phyloP scores from a whole-genome alignment of 2,329 filamentous ascomycete genomes.

The Pseudohalonectria lignicola region DNA sequence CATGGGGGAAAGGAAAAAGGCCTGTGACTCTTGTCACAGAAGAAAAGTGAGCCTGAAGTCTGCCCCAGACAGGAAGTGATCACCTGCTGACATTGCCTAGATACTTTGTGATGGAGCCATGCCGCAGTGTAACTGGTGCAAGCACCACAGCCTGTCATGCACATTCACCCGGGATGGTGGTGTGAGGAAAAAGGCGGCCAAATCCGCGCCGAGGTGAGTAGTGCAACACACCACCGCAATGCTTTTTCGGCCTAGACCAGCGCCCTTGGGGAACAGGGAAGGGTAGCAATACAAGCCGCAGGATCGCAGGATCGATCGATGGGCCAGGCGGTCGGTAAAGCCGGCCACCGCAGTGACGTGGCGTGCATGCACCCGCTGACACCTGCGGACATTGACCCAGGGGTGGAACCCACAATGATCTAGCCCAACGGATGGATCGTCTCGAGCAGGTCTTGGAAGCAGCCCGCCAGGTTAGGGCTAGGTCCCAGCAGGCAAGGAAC shows the following conservation, averaged over 20 bases:
- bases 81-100: neutral
- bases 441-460: conserved; percentile 3
- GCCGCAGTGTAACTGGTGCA: conserved; percentile 8
- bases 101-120: conserved; percentile 7
- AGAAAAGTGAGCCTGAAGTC: conserved; percentile 4
- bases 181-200: conserved; percentile 2
- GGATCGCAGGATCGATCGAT: too few relatives aligned
- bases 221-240: neutral
- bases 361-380: too few relatives aligned
- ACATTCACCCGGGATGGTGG: conserved; percentile 2
- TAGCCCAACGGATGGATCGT: conserved; percentile 1
- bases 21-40: conserved; percentile 9
- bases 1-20: conserved; percentile 4
- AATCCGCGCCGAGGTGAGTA: neutral
- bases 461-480: too few relatives aligned
- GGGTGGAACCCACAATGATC: conserved; percentile 2
- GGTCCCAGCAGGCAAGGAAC: neutral
- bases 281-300: too few relatives aligned
- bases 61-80: neutral
- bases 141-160: conserved; percentile 6
- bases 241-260: neutral
- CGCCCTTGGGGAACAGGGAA: neutral
- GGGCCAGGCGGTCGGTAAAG: too few relatives aligned
- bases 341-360: neutral
- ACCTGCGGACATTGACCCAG: too few relatives aligned